These are phyloP conservation scores for Crepidotus variabilis DNA, from an alignment of 768 basidiomycete species.

Conservation along the genomic window DNA sequence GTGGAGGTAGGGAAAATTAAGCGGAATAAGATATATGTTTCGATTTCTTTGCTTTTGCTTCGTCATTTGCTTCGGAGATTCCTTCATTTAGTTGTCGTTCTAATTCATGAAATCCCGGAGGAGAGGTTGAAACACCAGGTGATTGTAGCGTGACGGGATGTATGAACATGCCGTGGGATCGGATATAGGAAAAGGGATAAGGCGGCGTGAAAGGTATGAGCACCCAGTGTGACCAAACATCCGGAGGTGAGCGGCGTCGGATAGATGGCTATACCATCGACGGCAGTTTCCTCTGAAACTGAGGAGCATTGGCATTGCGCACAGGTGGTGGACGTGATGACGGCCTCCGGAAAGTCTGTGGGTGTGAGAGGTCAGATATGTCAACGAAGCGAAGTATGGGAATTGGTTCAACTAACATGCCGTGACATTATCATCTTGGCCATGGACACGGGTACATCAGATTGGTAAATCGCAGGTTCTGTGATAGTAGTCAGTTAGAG, in stretches of 20 bases:
- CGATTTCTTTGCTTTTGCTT: background rate
- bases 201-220: background rate
- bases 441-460: conserved; percentile 31
- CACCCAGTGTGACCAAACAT: background rate
- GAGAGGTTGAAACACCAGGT: background rate
- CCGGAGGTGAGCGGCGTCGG: no score
- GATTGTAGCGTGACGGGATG: background rate
- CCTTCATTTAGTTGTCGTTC: background rate
- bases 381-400: background rate
- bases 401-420: conserved; percentile 21
- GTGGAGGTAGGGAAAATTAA: background rate
- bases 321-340: conserved; percentile 26
- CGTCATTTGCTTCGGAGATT: background rate
- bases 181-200: background rate
- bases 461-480: conserved; percentile 30
- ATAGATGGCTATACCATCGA: conserved; percentile 20
- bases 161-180: background rate
- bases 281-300: conserved; percentile 20
- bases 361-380: background rate
- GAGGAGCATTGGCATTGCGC: conserved; percentile 19
- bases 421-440: conserved; percentile 37
- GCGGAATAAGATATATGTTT: background rate
- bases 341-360: conserved; percentile 26
- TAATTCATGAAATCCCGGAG: background rate
- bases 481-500: background rate